Evolutionary conservation across 2,329 filamentous ascomycete species (phyloP).

Genomic region (Didymellaceae sp.): DNA sequence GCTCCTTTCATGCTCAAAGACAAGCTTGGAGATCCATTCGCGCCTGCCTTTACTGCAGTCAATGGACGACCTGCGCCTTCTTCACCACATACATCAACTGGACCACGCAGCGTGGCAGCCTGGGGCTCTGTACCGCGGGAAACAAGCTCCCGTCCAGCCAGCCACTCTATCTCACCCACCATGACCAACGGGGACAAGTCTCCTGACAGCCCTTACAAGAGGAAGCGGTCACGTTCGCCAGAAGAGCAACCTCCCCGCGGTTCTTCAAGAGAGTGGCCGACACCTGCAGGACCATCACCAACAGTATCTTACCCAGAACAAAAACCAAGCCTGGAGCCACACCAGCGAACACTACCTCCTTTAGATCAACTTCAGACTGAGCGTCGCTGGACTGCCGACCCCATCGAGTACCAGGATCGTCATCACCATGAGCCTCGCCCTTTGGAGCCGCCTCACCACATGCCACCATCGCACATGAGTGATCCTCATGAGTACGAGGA

Average conservation of each 20-base stretch:
- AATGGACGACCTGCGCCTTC: conserved; percentile 41
- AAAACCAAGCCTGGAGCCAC: conserved; percentile 9
- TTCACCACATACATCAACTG: conserved; percentile 20
- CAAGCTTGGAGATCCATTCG: conserved; percentile 31
- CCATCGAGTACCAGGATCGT: conserved; percentile 35
- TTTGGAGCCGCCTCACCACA: conserved; percentile 25
- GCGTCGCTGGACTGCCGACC: conserved; percentile 39
- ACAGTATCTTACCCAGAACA: conserved; percentile 9
- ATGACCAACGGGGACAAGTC: conserved; percentile 30
- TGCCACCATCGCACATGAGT: conserved; percentile 17
- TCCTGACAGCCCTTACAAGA: conserved; percentile 55
- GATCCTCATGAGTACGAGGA: conserved; percentile 26
- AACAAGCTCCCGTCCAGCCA: conserved; percentile 25
- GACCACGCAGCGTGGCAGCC: conserved; percentile 4
- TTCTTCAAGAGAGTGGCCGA: conserved; percentile 10
- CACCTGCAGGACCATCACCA: conserved; percentile 8
- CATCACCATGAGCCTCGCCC: conserved; percentile 31
- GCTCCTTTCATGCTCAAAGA: conserved; percentile 42
- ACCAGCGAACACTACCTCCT: conserved; percentile 33
- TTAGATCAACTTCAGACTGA: conserved; percentile 36
- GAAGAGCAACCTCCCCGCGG: conserved; percentile 9
- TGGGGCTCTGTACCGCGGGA: conserved; percentile 10
- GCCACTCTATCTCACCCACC: conserved; percentile 31
- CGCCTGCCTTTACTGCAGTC: conserved; percentile 46
- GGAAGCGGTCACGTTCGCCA: conserved; percentile 66